Conservation (phyloP, 805 yeast species). For the Wickerhamomyces pijperi region DNA sequence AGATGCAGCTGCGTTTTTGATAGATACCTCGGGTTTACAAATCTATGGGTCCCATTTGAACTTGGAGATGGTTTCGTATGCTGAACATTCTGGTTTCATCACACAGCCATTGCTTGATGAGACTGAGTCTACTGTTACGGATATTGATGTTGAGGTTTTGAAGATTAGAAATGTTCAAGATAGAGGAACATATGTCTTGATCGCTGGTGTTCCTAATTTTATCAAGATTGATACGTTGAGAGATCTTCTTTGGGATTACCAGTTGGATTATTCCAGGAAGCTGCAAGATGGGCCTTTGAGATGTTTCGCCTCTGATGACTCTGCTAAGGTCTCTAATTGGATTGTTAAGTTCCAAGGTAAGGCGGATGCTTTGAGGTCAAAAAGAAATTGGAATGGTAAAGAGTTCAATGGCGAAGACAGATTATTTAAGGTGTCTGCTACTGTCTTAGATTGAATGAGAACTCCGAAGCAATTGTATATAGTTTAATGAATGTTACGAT, state of each 20-base stretch:
- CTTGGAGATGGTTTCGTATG: constrained; percentile 31
- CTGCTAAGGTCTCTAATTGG: constrained; percentile 12
- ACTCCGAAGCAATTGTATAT: too few relatives aligned
- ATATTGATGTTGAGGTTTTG: not conserved
- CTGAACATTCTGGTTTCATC: constrained; percentile 1
- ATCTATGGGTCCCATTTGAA: constrained; percentile 40
- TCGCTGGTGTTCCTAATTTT: constrained; percentile 37
- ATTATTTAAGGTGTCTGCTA: constrained; percentile 21
- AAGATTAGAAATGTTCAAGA: too few relatives aligned
- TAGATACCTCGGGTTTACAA: constrained; percentile 35
- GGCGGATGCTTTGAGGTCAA: constrained; percentile 39
- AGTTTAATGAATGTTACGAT: too few relatives aligned
- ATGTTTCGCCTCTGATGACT: constrained; percentile 4
- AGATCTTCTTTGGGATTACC: constrained; percentile 37
- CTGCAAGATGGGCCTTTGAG: constrained; percentile 5
- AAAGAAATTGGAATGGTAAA: constrained; percentile 39
- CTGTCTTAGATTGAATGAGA: too few relatives aligned
- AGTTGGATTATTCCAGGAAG: constrained; percentile 24
- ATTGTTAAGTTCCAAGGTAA: constrained; percentile 34
- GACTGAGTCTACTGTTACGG: not conserved
- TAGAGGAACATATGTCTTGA: constrained; percentile 23
- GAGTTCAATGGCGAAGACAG: constrained; percentile 18
- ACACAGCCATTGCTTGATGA: constrained; percentile 1
- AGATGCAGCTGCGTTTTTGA: constrained; percentile 40
- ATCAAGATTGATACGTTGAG: constrained; percentile 25